A percentile compares a stretch with the other conserved stretches of the same genome.
Conservation (phyloP, 2,329 filamentous ascomycete genomes). For the Hyphodiscus sp. region DNA sequence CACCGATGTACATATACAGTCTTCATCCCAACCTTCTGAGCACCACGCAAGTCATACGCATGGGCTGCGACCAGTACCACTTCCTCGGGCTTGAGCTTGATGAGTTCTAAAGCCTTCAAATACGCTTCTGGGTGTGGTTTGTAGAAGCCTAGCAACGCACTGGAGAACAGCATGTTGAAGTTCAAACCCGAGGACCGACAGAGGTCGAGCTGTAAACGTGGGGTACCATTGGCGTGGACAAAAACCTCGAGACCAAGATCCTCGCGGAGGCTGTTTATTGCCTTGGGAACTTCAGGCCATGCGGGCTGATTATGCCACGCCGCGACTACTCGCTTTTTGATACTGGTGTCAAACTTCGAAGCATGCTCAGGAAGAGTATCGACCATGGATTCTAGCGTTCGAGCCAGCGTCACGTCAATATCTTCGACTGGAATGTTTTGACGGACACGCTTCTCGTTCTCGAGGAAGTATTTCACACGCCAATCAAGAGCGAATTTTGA, state of each 20-base stretch:
- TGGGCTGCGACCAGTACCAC: conserved; percentile 48
- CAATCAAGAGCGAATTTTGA: conserved; percentile 40
- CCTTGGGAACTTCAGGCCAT: conserved; percentile 44
- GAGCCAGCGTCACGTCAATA: conserved; percentile 43
- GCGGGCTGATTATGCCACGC: conserved; percentile 38
- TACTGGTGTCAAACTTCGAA: neutral
- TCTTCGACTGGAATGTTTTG: conserved; percentile 36
- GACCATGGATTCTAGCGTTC: conserved; percentile 35
- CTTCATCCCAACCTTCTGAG: conserved; percentile 40
- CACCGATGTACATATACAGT: conserved; percentile 46
- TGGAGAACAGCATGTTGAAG: conserved; percentile 48
- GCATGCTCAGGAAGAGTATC: conserved; percentile 11
- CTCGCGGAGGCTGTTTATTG: conserved; percentile 32
- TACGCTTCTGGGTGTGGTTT: conserved; percentile 45
- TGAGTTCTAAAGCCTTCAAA: conserved; percentile 37
- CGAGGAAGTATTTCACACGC: conserved; percentile 43
- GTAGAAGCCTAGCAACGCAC: conserved; percentile 41
- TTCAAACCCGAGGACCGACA: conserved; percentile 38
- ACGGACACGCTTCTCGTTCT: conserved; percentile 35
- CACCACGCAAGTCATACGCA: conserved; percentile 46
- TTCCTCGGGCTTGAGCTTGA: conserved; percentile 40
- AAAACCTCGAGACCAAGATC: conserved; percentile 32
- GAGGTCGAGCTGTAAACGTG: conserved; percentile 48
- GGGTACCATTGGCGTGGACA: conserved; percentile 49
- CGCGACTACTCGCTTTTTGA: conserved; percentile 1